A percentile compares a stretch with the other conserved stretches of the same genome.
These are phyloP conservation scores for Priceomyces castillae DNA, from an alignment of 805 yeast genomes.

Conservation along the genomic window DNA sequence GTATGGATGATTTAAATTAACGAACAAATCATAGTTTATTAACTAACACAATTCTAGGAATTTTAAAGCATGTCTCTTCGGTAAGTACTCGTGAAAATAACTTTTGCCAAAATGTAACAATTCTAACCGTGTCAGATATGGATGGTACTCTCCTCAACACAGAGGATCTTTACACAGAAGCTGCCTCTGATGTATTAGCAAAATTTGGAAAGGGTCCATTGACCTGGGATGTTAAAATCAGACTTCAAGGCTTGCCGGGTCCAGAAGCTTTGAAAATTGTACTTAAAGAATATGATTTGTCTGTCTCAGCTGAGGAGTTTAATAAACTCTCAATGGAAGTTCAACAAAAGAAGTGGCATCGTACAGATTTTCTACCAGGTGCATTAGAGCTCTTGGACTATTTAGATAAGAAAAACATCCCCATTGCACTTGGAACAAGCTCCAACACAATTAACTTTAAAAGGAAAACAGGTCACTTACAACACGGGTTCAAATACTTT, in stretches of 20 bases:
- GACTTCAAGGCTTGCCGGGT: constrained; percentile 91
- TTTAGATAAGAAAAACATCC: constrained; percentile 53
- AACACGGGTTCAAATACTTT: constrained; percentile 62
- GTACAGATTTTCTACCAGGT: constrained; percentile 74
- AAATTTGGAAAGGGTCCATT: constrained; percentile 73
- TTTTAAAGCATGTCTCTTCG: constrained; percentile 69
- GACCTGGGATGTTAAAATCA: constrained; percentile 87
- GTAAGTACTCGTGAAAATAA: constrained; percentile 33
- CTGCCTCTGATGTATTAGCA: constrained; percentile 63
- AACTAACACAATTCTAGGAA: no score
- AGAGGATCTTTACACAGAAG: constrained; percentile 86
- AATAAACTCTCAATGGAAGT: constrained; percentile 48
- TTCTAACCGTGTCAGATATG: constrained; percentile 56
- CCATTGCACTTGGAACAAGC: constrained; percentile 90
- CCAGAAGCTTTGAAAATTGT: constrained; percentile 63
- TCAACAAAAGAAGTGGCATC: constrained; percentile 63
- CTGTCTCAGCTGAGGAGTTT: constrained; percentile 63
- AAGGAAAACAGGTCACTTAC: constrained; percentile 72
- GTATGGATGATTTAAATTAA: not conserved
- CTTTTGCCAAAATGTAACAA: not conserved
- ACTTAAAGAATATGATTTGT: constrained; percentile 65
- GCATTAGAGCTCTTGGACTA: constrained; percentile 65
- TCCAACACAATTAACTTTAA: constrained; percentile 59
- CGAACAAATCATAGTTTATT: not conserved
- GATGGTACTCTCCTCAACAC: constrained; percentile 92